Evolutionary conservation across 1,284 basidiomycete genomes (phyloP), one percentile per base, ranked within the genome.

Genomic region (Violaceomyces palustris): DNA sequence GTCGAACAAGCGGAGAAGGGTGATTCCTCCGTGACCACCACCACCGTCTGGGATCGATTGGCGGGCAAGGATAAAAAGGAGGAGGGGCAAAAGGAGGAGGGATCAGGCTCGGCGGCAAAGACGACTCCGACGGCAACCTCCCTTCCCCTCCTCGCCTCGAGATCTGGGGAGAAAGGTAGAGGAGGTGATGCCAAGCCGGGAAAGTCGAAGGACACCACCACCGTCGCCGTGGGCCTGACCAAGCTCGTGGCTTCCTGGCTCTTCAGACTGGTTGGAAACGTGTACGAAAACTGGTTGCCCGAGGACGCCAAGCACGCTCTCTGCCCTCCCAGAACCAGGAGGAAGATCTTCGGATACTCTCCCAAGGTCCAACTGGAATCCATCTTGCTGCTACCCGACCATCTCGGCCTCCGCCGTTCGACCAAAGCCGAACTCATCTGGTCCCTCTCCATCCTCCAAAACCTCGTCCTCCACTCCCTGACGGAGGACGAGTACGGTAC

Each of bases 301-400:
- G 25, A 32, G 1, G 64, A 67, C 19, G 61, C 58, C 8, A 57
- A 60, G 41, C 64, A 67, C 29, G 64, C 58, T 8, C 42, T 67
- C 0, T 54, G 61, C 6, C 61, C 61, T 5, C 48, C 53, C 15
- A 40, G 46, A 24, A 37, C 56, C 14, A 43, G 40, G 2, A 39
- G 45, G 18, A 21, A 25, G 4, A 17, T 58, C 3, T 5, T 50
- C 1, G 55, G 50, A 17, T 45, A 45, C 7, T 54, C 50, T 2
- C 52, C 55, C 0, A 35, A 35, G 1, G 37, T 33, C 2, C 29
- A 33, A 8, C 50, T 52, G 2, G 23, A 31, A 4, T 50, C 45
- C 11, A 35, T 50, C 8, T 34, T 49, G 4, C 46, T 45, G 0
- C 38, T 46, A 14, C 42, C 53, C 17, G 40, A 50, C n/a, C n/a